phyloP scores from a whole-genome alignment of 2,329 filamentous ascomycete genomes.

The Teratosphaeria nubilosa region DNA sequence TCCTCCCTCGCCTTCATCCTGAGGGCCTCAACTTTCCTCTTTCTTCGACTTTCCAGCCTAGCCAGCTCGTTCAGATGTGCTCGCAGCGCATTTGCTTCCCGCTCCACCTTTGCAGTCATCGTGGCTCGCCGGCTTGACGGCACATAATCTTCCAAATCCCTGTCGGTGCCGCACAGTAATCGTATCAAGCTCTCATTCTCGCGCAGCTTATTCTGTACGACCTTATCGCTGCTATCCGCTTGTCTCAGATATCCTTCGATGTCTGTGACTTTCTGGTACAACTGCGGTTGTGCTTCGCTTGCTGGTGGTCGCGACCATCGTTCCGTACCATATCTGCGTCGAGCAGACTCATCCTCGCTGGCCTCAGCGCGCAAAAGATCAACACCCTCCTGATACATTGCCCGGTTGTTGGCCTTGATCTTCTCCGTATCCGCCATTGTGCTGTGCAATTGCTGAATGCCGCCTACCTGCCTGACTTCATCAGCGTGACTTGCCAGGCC shows the following conservation, averaged over 20 bases:
- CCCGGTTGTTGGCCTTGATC: constrained; percentile 67
- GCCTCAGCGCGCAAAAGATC: constrained; percentile 69
- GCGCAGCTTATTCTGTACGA: constrained; percentile 69
- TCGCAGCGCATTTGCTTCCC: constrained; percentile 66
- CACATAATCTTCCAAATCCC: constrained; percentile 76
- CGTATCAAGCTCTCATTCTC: constrained; percentile 65
- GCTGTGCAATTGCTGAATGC: constrained; percentile 62
- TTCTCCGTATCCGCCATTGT: constrained; percentile 86
- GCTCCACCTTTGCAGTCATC: constrained; percentile 71
- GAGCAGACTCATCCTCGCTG: constrained; percentile 68
- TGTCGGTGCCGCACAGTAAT: constrained; percentile 68
- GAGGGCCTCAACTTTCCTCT: constrained; percentile 68
- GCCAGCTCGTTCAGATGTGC: constrained; percentile 75
- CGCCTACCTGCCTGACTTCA: constrained; percentile 85
- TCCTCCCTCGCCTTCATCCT: constrained; percentile 73
- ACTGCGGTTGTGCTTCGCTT: constrained; percentile 56
- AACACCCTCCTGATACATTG: constrained; percentile 73
- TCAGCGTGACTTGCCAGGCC: constrained; percentile 82
- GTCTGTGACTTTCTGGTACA: constrained; percentile 65
- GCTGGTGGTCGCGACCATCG: constrained; percentile 68
- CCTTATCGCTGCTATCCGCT: constrained; percentile 54
- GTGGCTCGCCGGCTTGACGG: constrained; percentile 71
- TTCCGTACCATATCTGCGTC: constrained; percentile 74
- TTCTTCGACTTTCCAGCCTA: constrained; percentile 69
- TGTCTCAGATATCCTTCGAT: constrained; percentile 80